phyloP scores from a whole-genome alignment of 2,329 filamentous ascomycete genomes.

The Fusarium liriodendri region DNA sequence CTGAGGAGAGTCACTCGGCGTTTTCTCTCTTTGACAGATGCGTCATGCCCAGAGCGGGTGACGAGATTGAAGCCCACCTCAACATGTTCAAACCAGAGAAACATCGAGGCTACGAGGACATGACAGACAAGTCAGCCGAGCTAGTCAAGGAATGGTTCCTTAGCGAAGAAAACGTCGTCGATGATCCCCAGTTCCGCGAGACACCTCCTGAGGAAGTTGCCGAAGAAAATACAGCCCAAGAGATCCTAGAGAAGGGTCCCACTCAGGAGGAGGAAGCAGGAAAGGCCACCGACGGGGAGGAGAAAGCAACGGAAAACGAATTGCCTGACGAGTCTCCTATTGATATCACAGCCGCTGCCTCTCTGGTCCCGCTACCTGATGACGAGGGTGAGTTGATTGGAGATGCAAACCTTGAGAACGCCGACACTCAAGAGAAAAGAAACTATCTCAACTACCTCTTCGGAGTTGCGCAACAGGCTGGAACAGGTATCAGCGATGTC shows the following conservation, averaged over 20 bases:
- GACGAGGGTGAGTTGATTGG: constrained; percentile 49
- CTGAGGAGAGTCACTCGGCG: constrained; percentile 59
- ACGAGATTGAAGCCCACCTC: constrained; percentile 80
- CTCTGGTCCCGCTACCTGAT: constrained; percentile 60
- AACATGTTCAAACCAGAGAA: constrained; percentile 71
- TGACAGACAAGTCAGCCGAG: constrained; percentile 69
- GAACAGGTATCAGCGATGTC: constrained; percentile 51
- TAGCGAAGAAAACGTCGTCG: constrained; percentile 57
- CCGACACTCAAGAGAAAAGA: constrained; percentile 50
- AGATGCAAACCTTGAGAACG: constrained; percentile 47
- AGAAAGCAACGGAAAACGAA: constrained; percentile 20
- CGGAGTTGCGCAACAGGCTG: constrained; percentile 60
- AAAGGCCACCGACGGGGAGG: constrained; percentile 2
- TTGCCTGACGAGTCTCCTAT: constrained; percentile 55
- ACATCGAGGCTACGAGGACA: constrained; percentile 72
- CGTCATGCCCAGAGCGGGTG: constrained; percentile 72
- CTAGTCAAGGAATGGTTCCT: constrained; percentile 69
- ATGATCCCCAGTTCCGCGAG: constrained; percentile 59
- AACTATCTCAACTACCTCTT: constrained; percentile 64
- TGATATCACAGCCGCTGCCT: constrained; percentile 64
- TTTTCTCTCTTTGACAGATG: constrained; percentile 60
- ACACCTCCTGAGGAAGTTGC: constrained; percentile 50
- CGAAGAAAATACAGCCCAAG: constrained; percentile 43
- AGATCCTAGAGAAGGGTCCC: constrained; percentile 35
- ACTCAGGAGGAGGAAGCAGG: constrained; percentile 27